phyloP scores from a whole-genome alignment of 2,329 filamentous ascomycete species.

The Verticillium klebahnii region DNA sequence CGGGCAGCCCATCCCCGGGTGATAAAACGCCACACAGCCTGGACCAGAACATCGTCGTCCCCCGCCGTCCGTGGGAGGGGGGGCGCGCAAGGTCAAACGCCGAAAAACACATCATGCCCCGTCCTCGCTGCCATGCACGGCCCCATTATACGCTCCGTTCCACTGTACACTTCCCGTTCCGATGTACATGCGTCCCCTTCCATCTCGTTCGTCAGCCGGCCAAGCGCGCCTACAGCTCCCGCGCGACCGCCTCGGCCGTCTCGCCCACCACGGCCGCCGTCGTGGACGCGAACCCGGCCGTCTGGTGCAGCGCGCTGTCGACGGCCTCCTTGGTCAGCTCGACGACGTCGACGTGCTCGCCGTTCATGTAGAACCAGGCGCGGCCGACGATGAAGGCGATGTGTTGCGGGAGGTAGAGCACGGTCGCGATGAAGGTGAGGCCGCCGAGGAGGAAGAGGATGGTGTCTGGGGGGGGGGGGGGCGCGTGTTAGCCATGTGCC shows the following conservation, averaged over 20 bases:
- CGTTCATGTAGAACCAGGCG: slow-evolving; percentile 92
- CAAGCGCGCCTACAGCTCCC: slow-evolving; percentile 23
- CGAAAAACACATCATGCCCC: neutral
- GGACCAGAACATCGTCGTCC: neutral
- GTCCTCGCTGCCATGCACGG: too few relatives aligned
- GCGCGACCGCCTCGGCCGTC: slow-evolving; percentile 20
- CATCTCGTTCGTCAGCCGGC: neutral
- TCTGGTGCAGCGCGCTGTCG: slow-evolving; percentile 20
- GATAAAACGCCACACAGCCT: neutral
- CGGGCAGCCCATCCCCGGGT: neutral
- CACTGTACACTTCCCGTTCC: neutral
- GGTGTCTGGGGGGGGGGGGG: slow-evolving; percentile 59
- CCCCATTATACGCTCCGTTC: neutral
- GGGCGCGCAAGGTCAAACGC: too few relatives aligned
- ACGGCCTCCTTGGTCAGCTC: slow-evolving; percentile 38
- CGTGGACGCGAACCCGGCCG: slow-evolving; percentile 17
- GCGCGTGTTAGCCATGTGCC: neutral
- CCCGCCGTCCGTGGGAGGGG: too few relatives aligned
- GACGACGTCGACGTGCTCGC: slow-evolving; percentile 60
- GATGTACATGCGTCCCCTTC: neutral
- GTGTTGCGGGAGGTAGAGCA: slow-evolving; percentile 92
- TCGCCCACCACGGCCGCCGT: slow-evolving; percentile 13
- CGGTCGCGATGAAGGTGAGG: slow-evolving; percentile 79
- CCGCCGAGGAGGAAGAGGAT: slow-evolving; percentile 86
- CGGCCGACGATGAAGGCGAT: slow-evolving; percentile 76